Evolutionary conservation across 352 stramenopile genomes (phyloP), one percentile per base, ranked within the genome.

Genomic region (Globisporangium alternatum): DNA sequence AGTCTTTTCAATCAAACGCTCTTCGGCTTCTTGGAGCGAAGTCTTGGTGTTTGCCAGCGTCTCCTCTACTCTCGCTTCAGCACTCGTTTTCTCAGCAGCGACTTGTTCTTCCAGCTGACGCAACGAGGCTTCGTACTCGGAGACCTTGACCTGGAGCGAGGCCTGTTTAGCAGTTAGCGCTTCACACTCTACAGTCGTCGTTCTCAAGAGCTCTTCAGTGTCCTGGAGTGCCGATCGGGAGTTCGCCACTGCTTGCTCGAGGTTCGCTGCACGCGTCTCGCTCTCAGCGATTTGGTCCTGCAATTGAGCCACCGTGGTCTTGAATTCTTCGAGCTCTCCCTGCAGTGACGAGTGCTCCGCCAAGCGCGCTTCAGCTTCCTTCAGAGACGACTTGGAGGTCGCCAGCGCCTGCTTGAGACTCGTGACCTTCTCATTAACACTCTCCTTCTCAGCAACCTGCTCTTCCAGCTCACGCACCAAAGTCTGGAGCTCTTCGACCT

Each of bases 381-480:
- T 22, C 5, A 77, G 41, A 13, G 61, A 49, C 9, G 70, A 21
- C 30, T 56, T 22, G 2, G 37, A 22, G 13, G 3, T 53, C n/a
- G 39, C 21, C 25, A 71, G 49, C 8, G 39, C 25, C 6, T 58
- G 21, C 28, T 37, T 66, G 45, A 51, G 44, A 13, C 15, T 56
- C 62, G 25, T 31, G 19, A 55, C 52, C 28, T 30, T 51, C 43
- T 10, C 21, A 15, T 41, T 62, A 19, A 53, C 55, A 19, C 55
- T 63, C 44, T 64, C 62, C 10, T 65, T 59, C 56, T 65, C 53
- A 0, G 53, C 53, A 2, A 57, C 54, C 19, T 66, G 49, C 17
- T 54, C 57, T 28, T 76, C 64, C n/a, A 70, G 44, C 43, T 60
- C 56, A 8, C 47, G 19, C 8, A 65, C 54, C 0, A 37, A n/a